Percentiles rank a stretch among this genome's conserved stretches.
Evolutionary conservation across 257 asterid genomes (phyloP).

Genomic region (Petunia axillaris): DNA sequence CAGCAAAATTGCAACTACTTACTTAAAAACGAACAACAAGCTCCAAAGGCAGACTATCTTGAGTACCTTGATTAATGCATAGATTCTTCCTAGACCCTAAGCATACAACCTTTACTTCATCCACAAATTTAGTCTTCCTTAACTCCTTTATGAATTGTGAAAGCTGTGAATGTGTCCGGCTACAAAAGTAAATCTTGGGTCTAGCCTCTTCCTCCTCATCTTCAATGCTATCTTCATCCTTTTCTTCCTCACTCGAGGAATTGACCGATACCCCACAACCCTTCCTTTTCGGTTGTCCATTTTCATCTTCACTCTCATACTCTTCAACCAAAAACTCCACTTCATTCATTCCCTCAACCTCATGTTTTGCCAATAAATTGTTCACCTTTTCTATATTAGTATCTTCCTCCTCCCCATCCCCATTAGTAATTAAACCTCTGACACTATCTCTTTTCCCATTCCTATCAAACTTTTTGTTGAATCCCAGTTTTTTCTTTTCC

Average conservation of each 20-base stretch:
- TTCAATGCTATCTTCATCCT: constrained; percentile 43
- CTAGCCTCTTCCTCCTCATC: constrained; percentile 59
- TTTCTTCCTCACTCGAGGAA: constrained; percentile 78
- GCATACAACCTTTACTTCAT: constrained; percentile 74
- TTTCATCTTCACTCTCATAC: constrained; percentile 74
- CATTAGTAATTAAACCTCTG: constrained; percentile 51
- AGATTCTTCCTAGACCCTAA: constrained; percentile 93
- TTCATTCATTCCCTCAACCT: constrained; percentile 56
- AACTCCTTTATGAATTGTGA: constrained; percentile 94
- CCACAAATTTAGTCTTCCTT: constrained; percentile 76
- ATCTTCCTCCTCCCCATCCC: constrained; percentile 37
- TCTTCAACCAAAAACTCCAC: constrained; percentile 81
- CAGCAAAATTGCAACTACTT: neutral
- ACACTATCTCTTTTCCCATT: constrained; percentile 36
- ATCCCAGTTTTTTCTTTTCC: constrained; percentile 33
- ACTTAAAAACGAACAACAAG: constrained; percentile 9
- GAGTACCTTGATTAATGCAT: constrained; percentile 88
- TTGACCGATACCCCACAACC: constrained; percentile 45
- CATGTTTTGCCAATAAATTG: constrained; percentile 37
- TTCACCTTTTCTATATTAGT: constrained; percentile 33
- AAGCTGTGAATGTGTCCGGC: constrained; percentile 98
- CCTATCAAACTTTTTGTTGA: constrained; percentile 32
- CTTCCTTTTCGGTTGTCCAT: constrained; percentile 59
- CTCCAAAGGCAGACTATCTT: neutral
- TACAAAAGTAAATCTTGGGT: constrained; percentile 78